phyloP scores from a whole-genome alignment of 2,329 filamentous ascomycete genomes.

The Lomentospora prolificans region DNA sequence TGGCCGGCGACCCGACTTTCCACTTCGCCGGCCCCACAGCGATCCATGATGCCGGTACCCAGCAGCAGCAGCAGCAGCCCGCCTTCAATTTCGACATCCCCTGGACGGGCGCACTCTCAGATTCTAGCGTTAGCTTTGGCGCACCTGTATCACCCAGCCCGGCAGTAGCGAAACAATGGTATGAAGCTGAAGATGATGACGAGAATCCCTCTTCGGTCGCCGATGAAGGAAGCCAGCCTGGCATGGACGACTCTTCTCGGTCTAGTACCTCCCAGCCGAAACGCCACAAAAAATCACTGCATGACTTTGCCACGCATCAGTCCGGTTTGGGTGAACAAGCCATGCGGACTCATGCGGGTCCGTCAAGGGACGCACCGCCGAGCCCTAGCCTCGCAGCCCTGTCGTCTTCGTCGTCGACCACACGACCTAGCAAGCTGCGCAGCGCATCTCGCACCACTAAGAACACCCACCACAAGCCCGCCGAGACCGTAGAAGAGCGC shows the following conservation, averaged over 20 bases:
- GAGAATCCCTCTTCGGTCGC: background rate
- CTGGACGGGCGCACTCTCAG: background rate
- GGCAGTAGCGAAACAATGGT: background rate
- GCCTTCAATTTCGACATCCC: background rate
- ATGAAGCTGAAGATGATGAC: background rate
- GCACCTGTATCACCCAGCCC: background rate
- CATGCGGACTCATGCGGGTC: background rate
- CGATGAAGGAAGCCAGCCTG: background rate
- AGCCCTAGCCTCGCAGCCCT: conserved; percentile 3
- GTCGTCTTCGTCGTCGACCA: conserved; percentile 8
- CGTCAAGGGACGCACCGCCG: background rate
- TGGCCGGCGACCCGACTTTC: background rate
- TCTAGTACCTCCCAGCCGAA: background rate
- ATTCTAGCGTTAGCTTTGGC: background rate
- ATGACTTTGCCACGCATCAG: background rate
- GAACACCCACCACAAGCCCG: conserved; percentile 16
- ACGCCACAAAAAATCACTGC: background rate
- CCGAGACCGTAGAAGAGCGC: conserved; percentile 19
- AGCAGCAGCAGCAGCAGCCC: conserved; percentile 7
- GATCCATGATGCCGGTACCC: background rate
- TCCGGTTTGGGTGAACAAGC: background rate
- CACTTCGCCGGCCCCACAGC: background rate
- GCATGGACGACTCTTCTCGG: background rate
- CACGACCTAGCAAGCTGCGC: conserved; percentile 15
- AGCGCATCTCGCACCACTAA: conserved; percentile 21